Conservation (phyloP, 2,329 filamentous ascomycete species). For the Aureobasidium pullulans region DNA sequence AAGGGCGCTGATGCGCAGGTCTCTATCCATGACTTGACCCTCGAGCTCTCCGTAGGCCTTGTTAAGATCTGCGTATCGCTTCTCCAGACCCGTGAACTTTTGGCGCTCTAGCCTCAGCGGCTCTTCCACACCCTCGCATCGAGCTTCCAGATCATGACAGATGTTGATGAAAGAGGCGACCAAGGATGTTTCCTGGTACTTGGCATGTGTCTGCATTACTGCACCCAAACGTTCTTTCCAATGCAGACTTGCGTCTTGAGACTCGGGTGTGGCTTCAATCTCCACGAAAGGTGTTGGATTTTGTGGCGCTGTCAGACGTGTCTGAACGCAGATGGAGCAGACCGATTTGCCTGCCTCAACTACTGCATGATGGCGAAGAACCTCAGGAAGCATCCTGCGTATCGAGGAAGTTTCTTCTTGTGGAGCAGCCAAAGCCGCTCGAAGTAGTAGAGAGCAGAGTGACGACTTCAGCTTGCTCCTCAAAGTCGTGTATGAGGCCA, state of each 20-base stretch:
- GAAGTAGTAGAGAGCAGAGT: slow-evolving; percentile 11
- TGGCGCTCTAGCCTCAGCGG: slow-evolving; percentile 43
- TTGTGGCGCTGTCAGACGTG: neutral
- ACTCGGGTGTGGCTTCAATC: slow-evolving; percentile 32
- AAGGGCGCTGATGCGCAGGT: slow-evolving; percentile 31
- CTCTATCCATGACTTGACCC: slow-evolving; percentile 29
- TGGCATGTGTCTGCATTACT: slow-evolving; percentile 37
- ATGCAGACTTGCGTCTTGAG: slow-evolving; percentile 30
- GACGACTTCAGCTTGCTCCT: slow-evolving; percentile 1
- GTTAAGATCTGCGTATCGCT: slow-evolving; percentile 31
- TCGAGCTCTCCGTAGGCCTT: slow-evolving; percentile 32
- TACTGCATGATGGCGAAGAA: slow-evolving; percentile 16
- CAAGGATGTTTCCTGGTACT: slow-evolving; percentile 40
- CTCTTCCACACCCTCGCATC: slow-evolving; percentile 48
- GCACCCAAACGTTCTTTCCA: slow-evolving; percentile 44
- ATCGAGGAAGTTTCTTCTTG: slow-evolving; percentile 12
- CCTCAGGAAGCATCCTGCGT: neutral
- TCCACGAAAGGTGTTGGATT: slow-evolving; percentile 25
- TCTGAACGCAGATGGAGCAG: neutral
- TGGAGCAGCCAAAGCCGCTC: slow-evolving; percentile 11
- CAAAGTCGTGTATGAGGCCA: neutral
- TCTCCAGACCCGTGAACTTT: slow-evolving; percentile 28
- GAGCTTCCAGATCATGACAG: slow-evolving; percentile 49
- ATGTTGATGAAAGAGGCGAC: slow-evolving; percentile 44
- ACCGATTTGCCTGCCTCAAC: neutral